These are phyloP conservation scores for Schizochytrium sp. DNA, from an alignment of 108 stramenopile genomes.

Conservation along the genomic window DNA sequence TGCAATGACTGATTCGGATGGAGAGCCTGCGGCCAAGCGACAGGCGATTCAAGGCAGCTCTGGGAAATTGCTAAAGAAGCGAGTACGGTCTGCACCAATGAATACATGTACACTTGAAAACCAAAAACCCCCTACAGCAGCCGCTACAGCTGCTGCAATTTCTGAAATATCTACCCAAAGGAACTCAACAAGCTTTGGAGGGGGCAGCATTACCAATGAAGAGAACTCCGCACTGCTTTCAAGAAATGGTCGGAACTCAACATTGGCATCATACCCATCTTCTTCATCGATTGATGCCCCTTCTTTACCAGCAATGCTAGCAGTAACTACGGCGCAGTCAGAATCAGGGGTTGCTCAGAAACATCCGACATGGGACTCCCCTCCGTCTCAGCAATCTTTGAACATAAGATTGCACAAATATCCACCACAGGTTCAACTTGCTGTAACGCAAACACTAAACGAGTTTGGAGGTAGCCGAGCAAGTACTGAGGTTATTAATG, in stretches of 20 bases:
- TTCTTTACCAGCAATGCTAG: not conserved
- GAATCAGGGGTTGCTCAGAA: not conserved
- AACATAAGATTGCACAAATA: not conserved
- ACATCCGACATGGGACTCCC: not conserved
- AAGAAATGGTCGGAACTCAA: too few species aligned
- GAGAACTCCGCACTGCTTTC: too few species aligned
- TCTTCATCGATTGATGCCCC: too few species aligned
- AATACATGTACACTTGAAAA: not conserved
- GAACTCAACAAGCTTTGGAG: too few species aligned
- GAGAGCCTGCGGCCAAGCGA: slow-evolving; percentile 12
- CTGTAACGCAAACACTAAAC: not conserved
- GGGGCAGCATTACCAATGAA: too few species aligned
- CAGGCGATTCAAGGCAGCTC: not conserved
- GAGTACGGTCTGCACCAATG: not conserved
- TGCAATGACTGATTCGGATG: not conserved
- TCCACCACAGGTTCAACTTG: not conserved
- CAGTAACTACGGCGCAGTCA: not conserved
- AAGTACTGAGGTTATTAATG: not conserved
- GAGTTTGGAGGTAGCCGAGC: not conserved
- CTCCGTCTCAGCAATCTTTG: not conserved
- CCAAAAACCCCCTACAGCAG: not conserved
- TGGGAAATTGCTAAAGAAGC: not conserved
- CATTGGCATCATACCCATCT: too few species aligned
- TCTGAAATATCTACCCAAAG: not conserved
- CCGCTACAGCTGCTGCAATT: not conserved